A percentile compares a stretch with the other conserved stretches of the same genome.
Evolutionary conservation across 352 stramenopile species (phyloP).

Genomic region (Globisporangium carolinianum): DNA sequence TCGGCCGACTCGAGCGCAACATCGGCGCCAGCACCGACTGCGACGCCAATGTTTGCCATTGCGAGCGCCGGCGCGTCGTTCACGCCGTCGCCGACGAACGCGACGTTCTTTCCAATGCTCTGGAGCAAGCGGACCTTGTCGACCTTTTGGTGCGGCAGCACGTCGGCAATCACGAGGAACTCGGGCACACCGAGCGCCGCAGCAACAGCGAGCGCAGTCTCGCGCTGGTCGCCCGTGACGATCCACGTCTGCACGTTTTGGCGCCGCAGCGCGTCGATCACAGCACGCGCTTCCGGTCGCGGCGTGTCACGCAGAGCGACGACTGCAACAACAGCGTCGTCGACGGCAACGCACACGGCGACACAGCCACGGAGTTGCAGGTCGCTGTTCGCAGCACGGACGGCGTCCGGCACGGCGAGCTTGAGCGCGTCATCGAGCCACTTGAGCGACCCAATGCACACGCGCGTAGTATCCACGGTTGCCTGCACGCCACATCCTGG

Average conservation of each 20-base stretch:
- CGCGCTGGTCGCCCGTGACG: conserved; percentile 66
- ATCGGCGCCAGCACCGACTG: conserved; percentile 57
- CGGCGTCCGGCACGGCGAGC: conserved; percentile 31
- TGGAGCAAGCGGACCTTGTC: conserved; percentile 68
- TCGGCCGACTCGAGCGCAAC: conserved; percentile 67
- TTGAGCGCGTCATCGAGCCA: conserved; percentile 54
- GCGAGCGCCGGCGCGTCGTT: conserved; percentile 69
- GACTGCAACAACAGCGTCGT: conserved; percentile 40
- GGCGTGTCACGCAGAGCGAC: conserved; percentile 46
- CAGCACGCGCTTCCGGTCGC: conserved; percentile 40
- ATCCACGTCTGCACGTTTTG: conserved; percentile 67
- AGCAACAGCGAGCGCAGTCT: conserved; percentile 50
- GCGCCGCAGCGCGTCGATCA: conserved; percentile 46
- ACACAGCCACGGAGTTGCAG: conserved; percentile 49
- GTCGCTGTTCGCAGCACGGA: conserved; percentile 32
- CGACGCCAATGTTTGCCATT: conserved; percentile 59
- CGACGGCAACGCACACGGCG: conserved; percentile 50
- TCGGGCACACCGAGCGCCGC: conserved; percentile 40
- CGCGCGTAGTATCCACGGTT: conserved; percentile 19
- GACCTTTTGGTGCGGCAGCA: conserved; percentile 68
- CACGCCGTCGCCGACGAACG: conserved; percentile 69
- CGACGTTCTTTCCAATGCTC: conserved; percentile 59
- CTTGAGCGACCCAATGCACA: conserved; percentile 58
- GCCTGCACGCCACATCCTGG: conserved; percentile 60
- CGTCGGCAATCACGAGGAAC: conserved; percentile 52